Evolutionary conservation across 768 basidiomycete species (phyloP).

Genomic region (Kwoniella dejecticola): DNA sequence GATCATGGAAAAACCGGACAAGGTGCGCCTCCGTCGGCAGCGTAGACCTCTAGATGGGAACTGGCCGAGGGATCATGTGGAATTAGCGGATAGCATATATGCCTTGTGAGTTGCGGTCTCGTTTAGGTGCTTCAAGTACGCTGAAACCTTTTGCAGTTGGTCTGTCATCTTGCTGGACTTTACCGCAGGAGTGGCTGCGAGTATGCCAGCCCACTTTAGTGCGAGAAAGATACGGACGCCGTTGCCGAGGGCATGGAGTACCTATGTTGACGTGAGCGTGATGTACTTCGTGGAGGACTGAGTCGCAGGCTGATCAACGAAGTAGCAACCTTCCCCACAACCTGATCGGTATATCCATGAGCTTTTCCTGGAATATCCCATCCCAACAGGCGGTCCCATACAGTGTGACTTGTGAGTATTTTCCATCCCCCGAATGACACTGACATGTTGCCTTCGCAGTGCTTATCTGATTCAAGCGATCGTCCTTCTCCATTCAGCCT

Average conservation of each 20-base stretch:
- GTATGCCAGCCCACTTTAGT: background rate
- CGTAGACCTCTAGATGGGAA: background rate
- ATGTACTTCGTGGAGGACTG: background rate
- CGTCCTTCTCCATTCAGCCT: conserved; percentile 1
- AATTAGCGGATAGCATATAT: conserved; percentile 16
- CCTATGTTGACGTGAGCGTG: background rate
- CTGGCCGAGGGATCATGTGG: conserved; percentile 1
- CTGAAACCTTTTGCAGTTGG: background rate
- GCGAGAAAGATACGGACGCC: background rate
- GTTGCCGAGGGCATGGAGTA: conserved; percentile 5
- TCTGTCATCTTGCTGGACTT: conserved; percentile 9
- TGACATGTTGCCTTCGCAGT: conserved; percentile 7
- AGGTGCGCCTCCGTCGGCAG: background rate
- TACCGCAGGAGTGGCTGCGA: background rate
- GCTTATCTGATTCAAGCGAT: conserved; percentile 15
- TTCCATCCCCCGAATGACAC: background rate
- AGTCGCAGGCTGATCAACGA: no score
- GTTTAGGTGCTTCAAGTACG: background rate
- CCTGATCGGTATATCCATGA: background rate
- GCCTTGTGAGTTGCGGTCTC: conserved; percentile 7
- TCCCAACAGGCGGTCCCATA: background rate
- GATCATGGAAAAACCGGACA: background rate
- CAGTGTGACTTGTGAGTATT: conserved; percentile 11
- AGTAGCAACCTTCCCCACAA: background rate
- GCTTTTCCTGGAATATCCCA: background rate